Evolutionary conservation across 345 rosid species (phyloP).

Genomic region (Laguncularia racemosa): DNA sequence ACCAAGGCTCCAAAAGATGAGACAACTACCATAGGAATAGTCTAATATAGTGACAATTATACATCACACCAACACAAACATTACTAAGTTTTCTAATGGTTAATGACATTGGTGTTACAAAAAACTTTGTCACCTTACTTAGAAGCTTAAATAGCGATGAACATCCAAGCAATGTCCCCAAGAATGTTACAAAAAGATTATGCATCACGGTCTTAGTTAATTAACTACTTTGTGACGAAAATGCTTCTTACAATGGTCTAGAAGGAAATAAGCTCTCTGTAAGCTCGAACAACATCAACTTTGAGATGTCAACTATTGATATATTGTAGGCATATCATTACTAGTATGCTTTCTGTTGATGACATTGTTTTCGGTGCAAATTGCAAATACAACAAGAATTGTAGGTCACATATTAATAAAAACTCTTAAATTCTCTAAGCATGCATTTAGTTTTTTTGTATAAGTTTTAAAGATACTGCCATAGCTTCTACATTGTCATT

Average conservation of each 20-base stretch:
- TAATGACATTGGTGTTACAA: conserved; percentile 12
- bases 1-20: conserved; percentile 9
- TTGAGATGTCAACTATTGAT: conserved; percentile 15
- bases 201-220: conserved; percentile 22
- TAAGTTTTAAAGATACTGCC: too few relatives aligned
- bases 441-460: too few relatives aligned
- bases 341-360: conserved; percentile 1
- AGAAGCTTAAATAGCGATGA: conserved; percentile 11
- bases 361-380: neutral
- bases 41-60: conserved; percentile 26
- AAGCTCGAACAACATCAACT: conserved; percentile 42
- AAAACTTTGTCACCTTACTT: conserved; percentile 6
- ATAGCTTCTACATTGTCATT: too few relatives aligned
- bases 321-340: conserved; percentile 39
- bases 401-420: too few relatives aligned
- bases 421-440: too few relatives aligned
- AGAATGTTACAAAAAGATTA: conserved; percentile 7
- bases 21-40: conserved; percentile 20
- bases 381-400: too few relatives aligned
- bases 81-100: conserved; percentile 18
- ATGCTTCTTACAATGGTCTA: conserved; percentile 1
- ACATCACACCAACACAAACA: conserved; percentile 9
- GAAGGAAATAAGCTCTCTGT: conserved; percentile 14
- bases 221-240: conserved; percentile 8
- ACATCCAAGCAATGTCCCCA: conserved; percentile 24